These are phyloP conservation scores for button mushroom (Agaricus bisporus) DNA, from an alignment of 768 basidiomycete genomes.

Conservation along the genomic window DNA sequence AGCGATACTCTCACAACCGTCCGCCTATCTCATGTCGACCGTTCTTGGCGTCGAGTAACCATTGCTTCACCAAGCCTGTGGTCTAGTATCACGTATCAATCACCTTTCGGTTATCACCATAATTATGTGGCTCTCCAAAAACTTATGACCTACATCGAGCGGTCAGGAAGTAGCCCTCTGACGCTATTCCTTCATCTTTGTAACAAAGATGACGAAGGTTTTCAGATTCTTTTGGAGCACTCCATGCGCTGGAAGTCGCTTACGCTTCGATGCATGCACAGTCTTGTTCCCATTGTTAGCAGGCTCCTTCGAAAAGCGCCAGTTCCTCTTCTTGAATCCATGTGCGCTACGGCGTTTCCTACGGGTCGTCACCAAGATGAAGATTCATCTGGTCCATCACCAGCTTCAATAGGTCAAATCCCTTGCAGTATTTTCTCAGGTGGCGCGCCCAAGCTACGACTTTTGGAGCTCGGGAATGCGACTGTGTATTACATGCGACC, in stretches of 20 bases:
- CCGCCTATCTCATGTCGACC: slow-evolving; percentile 8
- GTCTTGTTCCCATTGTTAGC: slow-evolving; percentile 5
- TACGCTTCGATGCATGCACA: slow-evolving; percentile 2
- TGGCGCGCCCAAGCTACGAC: not conserved
- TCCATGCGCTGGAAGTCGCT: slow-evolving; percentile 6
- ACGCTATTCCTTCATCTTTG: slow-evolving; percentile 4
- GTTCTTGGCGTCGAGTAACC: slow-evolving; percentile 8
- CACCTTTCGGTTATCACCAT: slow-evolving; percentile 7
- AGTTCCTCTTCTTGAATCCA: slow-evolving; percentile 5
- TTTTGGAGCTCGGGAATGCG: slow-evolving; percentile 3
- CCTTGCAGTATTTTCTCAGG: slow-evolving; percentile 6
- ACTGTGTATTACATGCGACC: slow-evolving; percentile 10
- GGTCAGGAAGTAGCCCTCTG: slow-evolving; percentile 1
- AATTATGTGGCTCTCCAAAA: slow-evolving; percentile 8
- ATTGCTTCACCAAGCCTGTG: slow-evolving; percentile 8
- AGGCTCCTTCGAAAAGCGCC: slow-evolving; percentile 1
- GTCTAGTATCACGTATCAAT: slow-evolving; percentile 9
- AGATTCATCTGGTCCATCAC: slow-evolving; percentile 8
- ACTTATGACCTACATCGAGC: slow-evolving; percentile 9
- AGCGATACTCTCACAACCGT: slow-evolving; percentile 6
- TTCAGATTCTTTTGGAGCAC: slow-evolving; percentile 9
- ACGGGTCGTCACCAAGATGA: slow-evolving; percentile 7
- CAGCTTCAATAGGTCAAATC: slow-evolving; percentile 1
- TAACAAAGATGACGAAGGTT: slow-evolving; percentile 6
- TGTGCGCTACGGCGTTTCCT: slow-evolving; percentile 3